Evolutionary conservation across 2,329 filamentous ascomycete species (phyloP).

Genomic region (Tetracladium maxilliforme): DNA sequence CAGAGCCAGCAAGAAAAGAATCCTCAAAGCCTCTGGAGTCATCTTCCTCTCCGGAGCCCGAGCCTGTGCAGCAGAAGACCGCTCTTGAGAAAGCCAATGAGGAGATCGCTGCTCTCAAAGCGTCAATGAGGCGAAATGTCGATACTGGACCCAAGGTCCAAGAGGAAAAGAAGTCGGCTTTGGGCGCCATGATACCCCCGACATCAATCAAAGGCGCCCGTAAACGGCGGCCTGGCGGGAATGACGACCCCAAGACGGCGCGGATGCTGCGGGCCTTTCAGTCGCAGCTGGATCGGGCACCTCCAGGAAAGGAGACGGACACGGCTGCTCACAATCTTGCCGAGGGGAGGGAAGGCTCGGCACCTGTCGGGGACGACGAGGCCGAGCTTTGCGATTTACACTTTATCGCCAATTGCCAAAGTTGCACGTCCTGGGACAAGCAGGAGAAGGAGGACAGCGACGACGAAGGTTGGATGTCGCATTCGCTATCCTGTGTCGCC

Average conservation of each 20-base stretch:
- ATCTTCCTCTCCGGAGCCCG: conserved; percentile 20
- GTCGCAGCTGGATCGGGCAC: conserved; percentile 49
- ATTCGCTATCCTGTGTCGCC: conserved; percentile 73
- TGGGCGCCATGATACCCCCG: conserved; percentile 62
- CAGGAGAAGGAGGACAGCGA: conserved; percentile 41
- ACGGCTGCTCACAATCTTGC: conserved; percentile 10
- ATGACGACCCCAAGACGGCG: conserved; percentile 47
- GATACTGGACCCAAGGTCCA: conserved; percentile 31
- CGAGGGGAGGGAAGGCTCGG: conserved; percentile 12
- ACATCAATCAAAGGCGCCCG: conserved; percentile 56
- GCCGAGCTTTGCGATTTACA: conserved; percentile 78
- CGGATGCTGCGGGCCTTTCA: conserved; percentile 68
- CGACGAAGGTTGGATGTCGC: conserved; percentile 70
- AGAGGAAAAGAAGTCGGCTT: conserved; percentile 47
- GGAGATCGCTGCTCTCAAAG: conserved; percentile 67
- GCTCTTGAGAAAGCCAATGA: conserved; percentile 57
- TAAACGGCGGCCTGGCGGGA: conserved; percentile 49
- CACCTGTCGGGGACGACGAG: conserved; percentile 44
- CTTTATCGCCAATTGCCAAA: conserved; percentile 91
- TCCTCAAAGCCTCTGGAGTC: conserved; percentile 13
- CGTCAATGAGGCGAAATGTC: conserved; percentile 60
- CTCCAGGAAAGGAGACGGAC: conserved; percentile 21
- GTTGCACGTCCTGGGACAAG: conserved; percentile 73
- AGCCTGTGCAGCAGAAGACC: conserved; percentile 17
- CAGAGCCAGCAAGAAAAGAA: conserved; percentile 14